Conservation (phyloP, 352 stramenopile genomes). For the Plasmopara viticola region DNA sequence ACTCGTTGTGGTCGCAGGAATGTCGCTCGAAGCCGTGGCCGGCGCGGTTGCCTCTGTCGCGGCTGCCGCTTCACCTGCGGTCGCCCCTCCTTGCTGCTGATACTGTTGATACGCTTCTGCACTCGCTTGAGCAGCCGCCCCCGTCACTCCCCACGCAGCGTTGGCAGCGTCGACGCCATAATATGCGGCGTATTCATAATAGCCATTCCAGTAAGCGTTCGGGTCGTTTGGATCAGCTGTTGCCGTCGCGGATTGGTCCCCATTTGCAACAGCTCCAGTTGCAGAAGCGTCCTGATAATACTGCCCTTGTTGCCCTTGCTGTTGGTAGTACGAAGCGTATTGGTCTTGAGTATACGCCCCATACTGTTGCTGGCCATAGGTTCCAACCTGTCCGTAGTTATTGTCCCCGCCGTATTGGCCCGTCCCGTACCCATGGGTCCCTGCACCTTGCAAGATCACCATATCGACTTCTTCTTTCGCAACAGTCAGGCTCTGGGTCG, state of each 20-base stretch:
- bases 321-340: conserved; percentile 74
- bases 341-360: conserved; percentile 43
- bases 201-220: conserved; percentile 87
- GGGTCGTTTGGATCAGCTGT: conserved; percentile 76
- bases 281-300: conserved; percentile 49
- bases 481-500: conserved; percentile 42
- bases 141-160: conserved; percentile 77
- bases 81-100: conserved; percentile 41
- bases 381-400: conserved; percentile 25
- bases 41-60: background rate
- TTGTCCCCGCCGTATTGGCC: conserved; percentile 14
- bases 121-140: conserved; percentile 59
- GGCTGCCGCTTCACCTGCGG: conserved; percentile 11
- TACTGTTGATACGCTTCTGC: conserved; percentile 72
- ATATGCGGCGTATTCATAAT: conserved; percentile 86
- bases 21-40: conserved; percentile 7
- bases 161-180: conserved; percentile 84
- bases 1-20: conserved; percentile 7
- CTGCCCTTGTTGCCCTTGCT: conserved; percentile 40
- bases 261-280: conserved; percentile 5
- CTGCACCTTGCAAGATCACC: conserved; percentile 69
- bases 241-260: conserved; percentile 17
- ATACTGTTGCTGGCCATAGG: conserved; percentile 49
- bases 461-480: conserved; percentile 79
- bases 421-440: conserved; percentile 32